phyloP scores from a whole-genome alignment of 192 early-diverging fungal species.

The Coemansia sp. region DNA sequence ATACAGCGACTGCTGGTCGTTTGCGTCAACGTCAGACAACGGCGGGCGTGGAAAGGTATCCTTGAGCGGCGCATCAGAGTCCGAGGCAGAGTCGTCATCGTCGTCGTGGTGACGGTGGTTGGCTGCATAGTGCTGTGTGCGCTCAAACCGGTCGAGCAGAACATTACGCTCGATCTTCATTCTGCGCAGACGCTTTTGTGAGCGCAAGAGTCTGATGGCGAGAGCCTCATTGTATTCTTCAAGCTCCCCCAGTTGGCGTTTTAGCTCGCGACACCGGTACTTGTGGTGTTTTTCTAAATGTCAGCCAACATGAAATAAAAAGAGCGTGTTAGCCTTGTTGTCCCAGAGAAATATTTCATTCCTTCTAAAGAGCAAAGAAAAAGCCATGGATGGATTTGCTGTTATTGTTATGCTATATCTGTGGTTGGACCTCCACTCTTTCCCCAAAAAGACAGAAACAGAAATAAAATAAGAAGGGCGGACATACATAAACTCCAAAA shows the following conservation, averaged over 20 bases:
- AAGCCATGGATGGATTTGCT: not conserved
- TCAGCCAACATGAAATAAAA: not conserved
- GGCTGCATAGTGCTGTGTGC: constrained; percentile 24
- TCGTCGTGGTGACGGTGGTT: constrained; percentile 16
- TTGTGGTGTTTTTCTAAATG: constrained; percentile 54
- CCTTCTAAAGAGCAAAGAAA: not conserved
- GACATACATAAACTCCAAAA: not conserved
- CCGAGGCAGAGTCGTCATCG: constrained; percentile 36
- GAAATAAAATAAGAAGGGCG: no score
- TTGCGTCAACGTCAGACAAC: constrained; percentile 34
- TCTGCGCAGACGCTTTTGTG: constrained; percentile 50
- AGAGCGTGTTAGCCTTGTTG: no score
- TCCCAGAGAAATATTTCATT: no score
- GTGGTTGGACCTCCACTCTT: no score
- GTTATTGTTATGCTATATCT: no score
- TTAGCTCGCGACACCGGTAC: constrained; percentile 53
- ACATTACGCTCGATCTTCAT: constrained; percentile 54
- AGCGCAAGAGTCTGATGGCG: constrained; percentile 44
- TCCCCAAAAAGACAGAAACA: no score
- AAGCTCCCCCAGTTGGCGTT: constrained; percentile 54
- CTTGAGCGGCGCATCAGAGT: constrained; percentile 47
- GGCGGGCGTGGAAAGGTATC: constrained; percentile 35
- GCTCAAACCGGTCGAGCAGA: constrained; percentile 48
- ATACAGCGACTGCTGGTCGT: not conserved
- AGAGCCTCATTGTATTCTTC: constrained; percentile 54